Evolutionary conservation across 257 asterid genomes (phyloP), one percentile per base, ranked within the genome.

Genomic region (Solanum microdontum): DNA sequence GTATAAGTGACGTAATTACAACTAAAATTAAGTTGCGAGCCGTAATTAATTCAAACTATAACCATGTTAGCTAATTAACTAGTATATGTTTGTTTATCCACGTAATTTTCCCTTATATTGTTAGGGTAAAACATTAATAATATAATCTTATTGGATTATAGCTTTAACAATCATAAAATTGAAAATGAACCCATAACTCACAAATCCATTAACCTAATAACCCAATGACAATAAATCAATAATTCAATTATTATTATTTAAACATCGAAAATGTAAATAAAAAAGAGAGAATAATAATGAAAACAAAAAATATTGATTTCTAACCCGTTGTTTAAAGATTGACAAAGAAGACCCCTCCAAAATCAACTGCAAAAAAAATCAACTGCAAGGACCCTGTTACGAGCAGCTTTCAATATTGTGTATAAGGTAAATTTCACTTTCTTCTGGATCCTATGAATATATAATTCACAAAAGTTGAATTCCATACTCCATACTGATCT

Each of bases 31-130:
- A 0, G 9, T 51, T 51, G 62, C 2, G n/a, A 51, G 4, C 10
- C 10, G 9, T 51, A 51, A 48, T 51, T 51, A 51, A 51, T 51
- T 51, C n/a, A 51, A 51, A 51, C 23, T 55, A 55, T 55, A 17
- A 0, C n/a, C 0, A 17, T 17, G 1, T 17, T 17, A 17, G 4
- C n/a, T 51, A 51, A 51, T 51, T 17, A 51, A 17, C n/a, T 1
- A 51, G n/a, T 51, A 2, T 51, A 51, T 0, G 1, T 51, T 17
- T 51, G 4, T 0, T 17, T 51, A 48, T 51, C 4, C 1, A 0
- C 3, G 2, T 51, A 51, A 51, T 51, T 15, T 51, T 17, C 0
- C 10, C n/a, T 0, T 17, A 51, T 51, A 51, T 6, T 51, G 0
- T 51, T 51, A 17, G 8, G 10, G 0, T 55, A 55, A 17, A 55